Percentiles rank a stretch among this genome's conserved stretches.
These are phyloP conservation scores for Vickermania spadyakhi DNA, from an alignment of 208 protist species.

Conservation along the genomic window DNA sequence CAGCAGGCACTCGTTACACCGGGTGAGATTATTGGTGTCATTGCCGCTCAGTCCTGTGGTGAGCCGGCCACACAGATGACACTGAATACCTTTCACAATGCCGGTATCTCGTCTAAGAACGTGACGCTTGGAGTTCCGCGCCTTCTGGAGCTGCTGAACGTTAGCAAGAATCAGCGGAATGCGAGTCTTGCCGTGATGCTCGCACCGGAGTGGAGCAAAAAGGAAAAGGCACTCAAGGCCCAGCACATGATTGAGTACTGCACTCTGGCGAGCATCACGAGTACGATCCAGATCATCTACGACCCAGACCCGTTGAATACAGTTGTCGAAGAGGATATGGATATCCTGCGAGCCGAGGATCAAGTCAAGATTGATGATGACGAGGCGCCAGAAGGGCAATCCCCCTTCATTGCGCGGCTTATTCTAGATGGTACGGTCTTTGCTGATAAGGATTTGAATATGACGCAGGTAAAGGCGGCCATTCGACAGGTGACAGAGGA, in stretches of 20 bases:
- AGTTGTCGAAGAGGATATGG: constrained; percentile 92
- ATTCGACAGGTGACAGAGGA: constrained; percentile 80
- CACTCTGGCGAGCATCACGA: constrained; percentile 88
- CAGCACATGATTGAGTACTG: constrained; percentile 93
- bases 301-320: constrained; percentile 93
- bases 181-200: constrained; percentile 94
- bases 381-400: constrained; percentile 33
- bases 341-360: constrained; percentile 60
- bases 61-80: constrained; percentile 99
- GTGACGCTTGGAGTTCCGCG: constrained; percentile 99
- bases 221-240: constrained; percentile 77
- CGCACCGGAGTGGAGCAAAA: constrained; percentile 33
- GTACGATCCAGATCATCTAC: constrained; percentile 94
- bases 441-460: constrained; percentile 89
- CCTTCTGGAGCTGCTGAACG: constrained; percentile 99
- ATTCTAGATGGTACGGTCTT: constrained; percentile 90
- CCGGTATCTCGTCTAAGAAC: constrained; percentile 99
- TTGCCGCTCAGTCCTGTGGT: constrained; percentile 99
- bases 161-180: constrained; percentile 95
- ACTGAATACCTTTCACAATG: constrained; percentile 99
- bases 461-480: constrained; percentile 89
- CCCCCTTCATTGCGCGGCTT: constrained; percentile 96
- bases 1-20: constrained; percentile 89
- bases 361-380: constrained; percentile 31
- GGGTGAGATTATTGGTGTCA: constrained; percentile 97